Base-by-base conservation (phyloP, 1,284 basidiomycete species). In the Sphaerobolus stellatus region DNA sequence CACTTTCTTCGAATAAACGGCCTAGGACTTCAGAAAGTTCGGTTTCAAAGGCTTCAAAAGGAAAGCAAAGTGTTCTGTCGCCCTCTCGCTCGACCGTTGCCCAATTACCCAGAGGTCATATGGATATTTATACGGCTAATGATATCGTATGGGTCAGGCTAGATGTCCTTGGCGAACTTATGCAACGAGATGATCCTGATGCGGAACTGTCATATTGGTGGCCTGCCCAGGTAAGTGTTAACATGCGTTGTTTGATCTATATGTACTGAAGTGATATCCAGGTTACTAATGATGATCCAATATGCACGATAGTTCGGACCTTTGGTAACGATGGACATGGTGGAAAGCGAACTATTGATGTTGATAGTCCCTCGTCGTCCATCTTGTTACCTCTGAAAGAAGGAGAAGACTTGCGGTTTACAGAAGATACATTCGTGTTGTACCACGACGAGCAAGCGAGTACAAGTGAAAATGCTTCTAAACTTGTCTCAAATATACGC, bases 261-360 rank as follows among this genome's bases (percentile, higher is more conserved):
- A 13, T 20, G 20, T 27, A 30, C 18, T 36, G n/a, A 33, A 24
- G 20, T 22, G 20, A 34, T 27, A 25, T 45, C 18, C 38, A 56
- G 48, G 27, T 58, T n/a, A 45, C 34, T 18, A 30, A n/a, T 2
- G 49, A 56, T 43, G 29, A 51, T 18, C 38, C 28, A 18, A 13
- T 41, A 29, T 24, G 52, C 33, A 25, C 50, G 20, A 44, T 49
- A 9, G 25, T 52, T 18, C 24, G 11, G 18, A 11, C 56, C 28
- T 57, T 50, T 52, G 57, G 55, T 1, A 48, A 56, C 20, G 55
- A 56, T 47, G 54, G 57, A 31, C 38, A 57, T 40, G 50, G 50
- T 20, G 18, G 14, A 14, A n/a, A 31, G 3, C 41, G 55, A 22
- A 8, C 4, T 24, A 22, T 58, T 18, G 38, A 27, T 14, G n/a